A percentile compares a stretch with the other conserved stretches of the same genome.
phyloP scores from a whole-genome alignment of 306 rosid genomes.

The Pterocarpus macrocarpus region DNA sequence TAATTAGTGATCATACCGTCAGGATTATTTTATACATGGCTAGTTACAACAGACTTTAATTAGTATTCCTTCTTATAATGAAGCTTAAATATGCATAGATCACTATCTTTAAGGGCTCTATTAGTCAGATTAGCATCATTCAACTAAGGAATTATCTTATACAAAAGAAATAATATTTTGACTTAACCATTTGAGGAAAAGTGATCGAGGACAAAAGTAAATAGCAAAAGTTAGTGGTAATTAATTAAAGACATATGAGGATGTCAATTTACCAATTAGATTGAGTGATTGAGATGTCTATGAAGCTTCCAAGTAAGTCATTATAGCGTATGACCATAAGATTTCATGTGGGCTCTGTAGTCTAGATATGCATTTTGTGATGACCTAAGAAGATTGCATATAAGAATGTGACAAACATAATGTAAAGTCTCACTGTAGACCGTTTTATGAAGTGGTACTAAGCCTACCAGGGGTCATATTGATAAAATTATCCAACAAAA shows the following conservation, averaged over 20 bases:
- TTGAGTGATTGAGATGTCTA: constrained; percentile 40
- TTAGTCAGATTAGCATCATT: constrained; percentile 54
- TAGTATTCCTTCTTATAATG: constrained; percentile 33
- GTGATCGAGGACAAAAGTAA: constrained; percentile 44
- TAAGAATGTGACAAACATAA: constrained; percentile 20
- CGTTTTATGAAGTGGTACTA: constrained; percentile 49
- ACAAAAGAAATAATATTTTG: constrained; percentile 45
- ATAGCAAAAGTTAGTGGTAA: constrained; percentile 44
- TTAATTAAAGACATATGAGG: constrained; percentile 28
- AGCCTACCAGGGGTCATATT: constrained; percentile 44
- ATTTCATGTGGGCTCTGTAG: constrained; percentile 52
- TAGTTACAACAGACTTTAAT: constrained; percentile 12
- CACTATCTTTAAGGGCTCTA: constrained; percentile 46
- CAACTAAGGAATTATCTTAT: constrained; percentile 44
- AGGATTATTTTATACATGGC: constrained; percentile 27
- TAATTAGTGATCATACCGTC: constrained; percentile 23
- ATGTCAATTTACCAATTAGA: constrained; percentile 43
- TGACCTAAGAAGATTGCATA: constrained; percentile 45
- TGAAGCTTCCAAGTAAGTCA: constrained; percentile 57
- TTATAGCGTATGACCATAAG: constrained; percentile 52
- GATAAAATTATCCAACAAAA: constrained; percentile 54
- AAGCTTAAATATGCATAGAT: constrained; percentile 44
- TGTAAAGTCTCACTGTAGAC: constrained; percentile 35
- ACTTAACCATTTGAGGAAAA: constrained; percentile 38
- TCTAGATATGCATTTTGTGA: constrained; percentile 54